Conservation (phyloP, 495 filamentous ascomycete genomes). For the Neurospora sp. region DNA sequence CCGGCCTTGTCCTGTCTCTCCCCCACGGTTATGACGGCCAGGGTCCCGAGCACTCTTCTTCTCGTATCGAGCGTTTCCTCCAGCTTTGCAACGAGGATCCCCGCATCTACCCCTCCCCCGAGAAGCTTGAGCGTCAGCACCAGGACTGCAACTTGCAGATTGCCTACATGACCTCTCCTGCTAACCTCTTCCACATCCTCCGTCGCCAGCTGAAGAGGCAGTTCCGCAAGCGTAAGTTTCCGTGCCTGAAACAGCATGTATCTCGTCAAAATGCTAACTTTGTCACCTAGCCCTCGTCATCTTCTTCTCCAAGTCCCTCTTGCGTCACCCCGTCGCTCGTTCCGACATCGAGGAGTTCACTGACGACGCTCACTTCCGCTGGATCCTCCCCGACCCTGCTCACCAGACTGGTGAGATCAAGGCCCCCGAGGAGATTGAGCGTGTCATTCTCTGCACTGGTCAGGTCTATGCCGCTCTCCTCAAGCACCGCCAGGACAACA, state of each 20-base stretch:
- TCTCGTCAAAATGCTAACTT: constrained; percentile 26
- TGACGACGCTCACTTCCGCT: constrained; percentile 85
- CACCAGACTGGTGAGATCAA: constrained; percentile 65
- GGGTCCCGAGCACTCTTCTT: constrained; percentile 96
- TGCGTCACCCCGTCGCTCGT: constrained; percentile 85
- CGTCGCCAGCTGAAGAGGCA: constrained; percentile 97
- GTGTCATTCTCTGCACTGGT: constrained; percentile 87
- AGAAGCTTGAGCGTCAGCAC: constrained; percentile 93
- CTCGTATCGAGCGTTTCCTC: constrained; percentile 91
- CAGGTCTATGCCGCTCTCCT: constrained; percentile 85
- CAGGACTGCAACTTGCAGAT: constrained; percentile 99
- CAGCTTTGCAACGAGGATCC: constrained; percentile 98
- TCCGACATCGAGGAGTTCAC: constrained; percentile 83
- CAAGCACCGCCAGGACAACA: constrained; percentile 81
- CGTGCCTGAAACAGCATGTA: neutral
- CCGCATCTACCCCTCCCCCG: constrained; percentile 71
- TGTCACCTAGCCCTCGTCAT: constrained; percentile 63
- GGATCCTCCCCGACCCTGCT: constrained; percentile 84
- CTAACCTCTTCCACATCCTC: constrained; percentile 94
- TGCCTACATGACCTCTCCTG: constrained; percentile 81
- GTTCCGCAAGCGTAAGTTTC: constrained; percentile 88
- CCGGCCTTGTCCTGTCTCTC: constrained; percentile 85
- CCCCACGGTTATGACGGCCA: constrained; percentile 98
- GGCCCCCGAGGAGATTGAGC: constrained; percentile 77
- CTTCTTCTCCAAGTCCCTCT: constrained; percentile 94